Evolutionary conservation across 2,329 filamentous ascomycete genomes (phyloP), one percentile per base, ranked within the genome.

Genomic region (Exophiala sp.): DNA sequence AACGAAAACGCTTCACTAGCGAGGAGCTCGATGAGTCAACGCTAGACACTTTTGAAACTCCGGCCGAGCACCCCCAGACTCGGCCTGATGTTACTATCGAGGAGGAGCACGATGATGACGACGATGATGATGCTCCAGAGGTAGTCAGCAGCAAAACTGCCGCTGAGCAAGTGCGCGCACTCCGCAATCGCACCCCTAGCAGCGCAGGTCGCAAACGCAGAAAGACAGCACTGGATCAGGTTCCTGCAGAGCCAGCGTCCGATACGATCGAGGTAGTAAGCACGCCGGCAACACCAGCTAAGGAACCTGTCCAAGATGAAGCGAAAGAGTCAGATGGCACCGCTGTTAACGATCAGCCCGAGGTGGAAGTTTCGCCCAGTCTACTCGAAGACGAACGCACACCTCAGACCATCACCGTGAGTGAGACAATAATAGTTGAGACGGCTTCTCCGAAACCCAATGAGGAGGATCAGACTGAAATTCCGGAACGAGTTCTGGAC

Each of bases 91-190:
- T n/a, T 11, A 45, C 36, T 2, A 38, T 35, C 14, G 57, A 50
- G 36, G 50, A 47, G 11, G 21, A 47, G 9, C 43, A 52, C 10
- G 53, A 57, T 11, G 50, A 52, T 18, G 50, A 52, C 10, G 53
- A 57, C 12, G 50, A 50, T 18, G 50, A 53, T 42, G 50, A 40
- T 38, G 50, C 54, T 6, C 59, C 57, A n/a, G 59, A 59, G 40
- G 38, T 56, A 10, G 10, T 49, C 18, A 57, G 47, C 42, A 57
- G 52, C 21, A 52, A 40, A 18, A 20, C 18, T 21, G 43, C 55
- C 39, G 50, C 50, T 16, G 36, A 20, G 24, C 47, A 51, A 14
- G 42, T 16, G 18, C 45, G 36, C 10, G 21, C n/a, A n/a, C 2
- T 36, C 9, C 24, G 34, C 3, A 52, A 41, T 24, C 44, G 36